Percentiles rank a stretch among this genome's conserved stretches.
Evolutionary conservation across 148 eudicot species (phyloP).

Genomic region (Chenopodium formosanum): DNA sequence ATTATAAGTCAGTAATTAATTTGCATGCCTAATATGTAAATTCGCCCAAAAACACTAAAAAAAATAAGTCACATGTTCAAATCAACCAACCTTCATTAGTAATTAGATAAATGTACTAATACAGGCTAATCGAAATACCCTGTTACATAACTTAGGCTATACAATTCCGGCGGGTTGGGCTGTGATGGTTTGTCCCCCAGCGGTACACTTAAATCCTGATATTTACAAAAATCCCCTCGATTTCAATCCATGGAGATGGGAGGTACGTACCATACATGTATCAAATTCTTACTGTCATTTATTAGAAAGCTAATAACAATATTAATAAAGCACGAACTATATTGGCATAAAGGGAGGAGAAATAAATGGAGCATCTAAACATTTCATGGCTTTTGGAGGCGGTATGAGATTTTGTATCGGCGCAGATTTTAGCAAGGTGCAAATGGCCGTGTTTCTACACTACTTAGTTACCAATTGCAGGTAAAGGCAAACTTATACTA

Average conservation of each 20-base stretch:
- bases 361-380: neutral
- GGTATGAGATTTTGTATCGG: neutral
- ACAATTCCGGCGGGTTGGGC: conserved; percentile 98
- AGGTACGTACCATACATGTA: conserved; percentile 38
- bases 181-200: conserved; percentile 92
- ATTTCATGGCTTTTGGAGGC: neutral
- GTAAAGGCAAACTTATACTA: neutral
- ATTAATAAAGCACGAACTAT: no score
- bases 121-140: no score
- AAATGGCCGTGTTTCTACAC: neutral
- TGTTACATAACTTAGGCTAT: conserved; percentile 29
- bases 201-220: conserved; percentile 76
- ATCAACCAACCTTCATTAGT: no score
- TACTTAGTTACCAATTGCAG: neutral
- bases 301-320: no score
- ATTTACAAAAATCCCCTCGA: conserved; percentile 67
- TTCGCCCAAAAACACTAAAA: no score
- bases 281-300: no score
- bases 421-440: neutral
- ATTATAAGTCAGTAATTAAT: no score
- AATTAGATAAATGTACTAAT: no score
- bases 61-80: no score
- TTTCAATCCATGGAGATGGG: conserved; percentile 92
- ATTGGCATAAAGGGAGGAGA: neutral
- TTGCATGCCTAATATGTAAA: no score